phyloP scores from a whole-genome alignment of 305 asterid species.

The Solanum hybrid region DNA sequence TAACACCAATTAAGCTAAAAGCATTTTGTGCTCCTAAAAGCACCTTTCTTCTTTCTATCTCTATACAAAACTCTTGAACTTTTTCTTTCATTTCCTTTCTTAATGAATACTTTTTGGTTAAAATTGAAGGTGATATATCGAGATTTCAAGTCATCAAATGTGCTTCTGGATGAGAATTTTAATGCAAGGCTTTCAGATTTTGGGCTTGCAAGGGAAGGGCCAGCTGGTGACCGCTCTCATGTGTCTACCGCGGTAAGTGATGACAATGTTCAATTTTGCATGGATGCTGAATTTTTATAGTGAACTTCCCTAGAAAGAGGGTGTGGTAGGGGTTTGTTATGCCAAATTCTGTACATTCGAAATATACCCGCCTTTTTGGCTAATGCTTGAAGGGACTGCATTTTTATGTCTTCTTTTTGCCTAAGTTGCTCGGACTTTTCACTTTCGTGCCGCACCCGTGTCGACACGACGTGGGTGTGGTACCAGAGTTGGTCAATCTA shows the following conservation, averaged over 20 bases:
- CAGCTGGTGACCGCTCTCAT: slow-evolving; percentile 60
- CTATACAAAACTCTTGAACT: neutral
- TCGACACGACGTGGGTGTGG: neutral
- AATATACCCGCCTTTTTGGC: neutral
- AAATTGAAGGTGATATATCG: slow-evolving; percentile 70
- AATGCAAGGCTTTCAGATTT: slow-evolving; percentile 82
- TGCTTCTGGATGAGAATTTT: slow-evolving; percentile 72
- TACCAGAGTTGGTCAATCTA: neutral
- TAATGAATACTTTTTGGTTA: neutral
- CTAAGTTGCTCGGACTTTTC: neutral
- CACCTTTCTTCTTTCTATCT: neutral
- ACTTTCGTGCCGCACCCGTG: neutral
- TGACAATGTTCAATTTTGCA: neutral
- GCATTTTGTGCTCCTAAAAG: neutral
- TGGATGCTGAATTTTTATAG: neutral
- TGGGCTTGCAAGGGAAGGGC: slow-evolving; percentile 98
- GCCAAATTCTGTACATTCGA: neutral
- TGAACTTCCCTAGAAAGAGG: neutral
- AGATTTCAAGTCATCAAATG: slow-evolving; percentile 84
- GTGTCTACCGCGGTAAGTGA: slow-evolving; percentile 89
- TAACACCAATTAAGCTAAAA: neutral
- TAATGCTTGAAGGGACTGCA: neutral
- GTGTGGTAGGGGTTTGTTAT: neutral
- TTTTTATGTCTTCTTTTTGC: neutral
- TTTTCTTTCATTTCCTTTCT: neutral